These are phyloP conservation scores for Pseudocercospora eumusae DNA, from an alignment of 2,329 filamentous ascomycete species.

Conservation along the genomic window DNA sequence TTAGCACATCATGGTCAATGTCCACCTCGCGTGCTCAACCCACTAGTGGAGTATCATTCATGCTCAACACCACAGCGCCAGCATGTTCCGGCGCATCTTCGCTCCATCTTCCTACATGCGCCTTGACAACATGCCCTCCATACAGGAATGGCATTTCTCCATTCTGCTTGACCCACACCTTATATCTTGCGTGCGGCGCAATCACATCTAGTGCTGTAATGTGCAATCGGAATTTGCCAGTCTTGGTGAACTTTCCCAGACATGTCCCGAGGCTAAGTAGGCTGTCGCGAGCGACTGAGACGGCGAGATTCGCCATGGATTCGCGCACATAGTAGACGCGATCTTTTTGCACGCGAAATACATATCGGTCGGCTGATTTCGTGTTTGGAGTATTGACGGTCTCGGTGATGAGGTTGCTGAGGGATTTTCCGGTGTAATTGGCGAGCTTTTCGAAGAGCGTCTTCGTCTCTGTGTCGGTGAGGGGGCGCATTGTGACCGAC, in stretches of 20 bases:
- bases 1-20: conserved; percentile 15
- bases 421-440: conserved; percentile 83
- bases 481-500: conserved; percentile 66
- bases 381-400: conserved; percentile 56
- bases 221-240: conserved; percentile 91
- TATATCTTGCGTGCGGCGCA: conserved; percentile 87
- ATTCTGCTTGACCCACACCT: conserved; percentile 95
- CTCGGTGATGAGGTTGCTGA: conserved; percentile 69
- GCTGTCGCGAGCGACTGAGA: conserved; percentile 76
- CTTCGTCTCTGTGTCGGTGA: conserved; percentile 77
- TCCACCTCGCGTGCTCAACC: conserved; percentile 29
- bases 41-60: conserved; percentile 81
- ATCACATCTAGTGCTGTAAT: conserved; percentile 90
- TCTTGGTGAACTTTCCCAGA: conserved; percentile 93
- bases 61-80: conserved; percentile 84
- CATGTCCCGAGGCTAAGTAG: conserved; percentile 88
- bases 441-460: conserved; percentile 90
- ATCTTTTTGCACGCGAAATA: conserved; percentile 79
- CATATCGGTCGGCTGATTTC: conserved; percentile 65
- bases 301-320: conserved; percentile 87
- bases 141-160: conserved; percentile 98
- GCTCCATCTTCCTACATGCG: conserved; percentile 78
- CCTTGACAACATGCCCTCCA: conserved; percentile 84
- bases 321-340: conserved; percentile 91
- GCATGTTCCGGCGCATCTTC: conserved; percentile 93